Evolutionary conservation across 306 rosid genomes (phyloP), one percentile per base, ranked within the genome.

Genomic region (Castanea sativa): DNA sequence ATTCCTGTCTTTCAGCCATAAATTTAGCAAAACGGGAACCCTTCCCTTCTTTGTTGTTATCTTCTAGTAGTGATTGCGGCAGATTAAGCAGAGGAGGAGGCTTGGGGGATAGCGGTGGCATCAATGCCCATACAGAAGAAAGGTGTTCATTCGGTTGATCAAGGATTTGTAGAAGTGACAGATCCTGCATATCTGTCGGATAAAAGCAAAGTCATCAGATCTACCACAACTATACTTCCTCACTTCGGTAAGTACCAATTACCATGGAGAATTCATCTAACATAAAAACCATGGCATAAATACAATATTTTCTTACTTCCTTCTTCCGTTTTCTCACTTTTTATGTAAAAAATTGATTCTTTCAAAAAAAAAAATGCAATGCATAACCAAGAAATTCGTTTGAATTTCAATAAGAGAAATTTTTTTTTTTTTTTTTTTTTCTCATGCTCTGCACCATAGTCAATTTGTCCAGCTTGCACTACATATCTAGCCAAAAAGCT

Each of bases 21-120:
- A 92, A 91, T 84, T 89, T 91, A 1, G 94, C 93, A 77, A 95
- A 95, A 53, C 88, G 91, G 70, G 90, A 87, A 78, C 99, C 98
- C 78, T 91, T 92, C 38, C 41, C 84, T 77, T 84, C 86, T 83
- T 90, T 80, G 78, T 73, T 56, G 58, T 82, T 79, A 53, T 84
- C 71, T 38, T 85, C 86, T 55, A 52, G 80, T 56, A 60, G 82
- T 35, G 91, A 80, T 38, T 58, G 84, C n/a, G 87, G 88, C 71
- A 58, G 73, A 73, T 70, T 74, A 55, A 87, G 86, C 81, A 82
- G n/a, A 23, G 89, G 89, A 67, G 83, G 86, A 60, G 83, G 85
- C 83, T 86, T 84, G 9, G 92, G 93, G 81, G 92, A 82, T 63
- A 89, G 71, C 6, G 93, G 93, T 5, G 88, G 92, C 95, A 87